Conservation (phyloP, 345 rosid species). For the Lepidium africanum region DNA sequence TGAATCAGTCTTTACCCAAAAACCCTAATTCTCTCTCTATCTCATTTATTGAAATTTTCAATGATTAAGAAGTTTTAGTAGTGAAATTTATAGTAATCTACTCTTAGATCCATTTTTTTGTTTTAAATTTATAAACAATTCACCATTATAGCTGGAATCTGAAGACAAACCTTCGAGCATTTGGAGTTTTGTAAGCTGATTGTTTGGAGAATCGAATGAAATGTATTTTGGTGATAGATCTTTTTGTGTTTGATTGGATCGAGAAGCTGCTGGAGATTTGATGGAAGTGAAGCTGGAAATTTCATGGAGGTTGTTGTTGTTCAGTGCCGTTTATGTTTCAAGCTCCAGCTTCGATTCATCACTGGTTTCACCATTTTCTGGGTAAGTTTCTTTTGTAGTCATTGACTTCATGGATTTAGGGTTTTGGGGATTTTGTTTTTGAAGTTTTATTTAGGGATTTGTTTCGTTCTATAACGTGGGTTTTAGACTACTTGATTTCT, state of each 20-base stretch:
- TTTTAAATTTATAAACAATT: background rate
- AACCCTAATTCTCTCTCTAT: slow-evolving; percentile 5
- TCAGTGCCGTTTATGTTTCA: slow-evolving; percentile 29
- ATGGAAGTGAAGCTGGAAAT: slow-evolving; percentile 46
- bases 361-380: slow-evolving; percentile 30
- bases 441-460: background rate
- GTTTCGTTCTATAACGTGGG: background rate
- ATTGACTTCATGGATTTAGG: slow-evolving; percentile 21
- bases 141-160: background rate
- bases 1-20: slow-evolving; percentile 29
- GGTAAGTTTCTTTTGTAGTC: slow-evolving; percentile 32
- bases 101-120: slow-evolving; percentile 1
- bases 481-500: background rate
- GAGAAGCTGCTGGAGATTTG: slow-evolving; percentile 35
- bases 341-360: slow-evolving; percentile 43
- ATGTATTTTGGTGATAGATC: slow-evolving; percentile 31
- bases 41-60: slow-evolving; percentile 9
- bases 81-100: background rate
- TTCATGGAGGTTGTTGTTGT: slow-evolving; percentile 62
- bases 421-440: background rate
- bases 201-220: slow-evolving; percentile 16
- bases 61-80: background rate
- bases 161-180: background rate
- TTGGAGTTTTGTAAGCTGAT: background rate
- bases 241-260: slow-evolving; percentile 29